These are phyloP conservation scores for Orbilia ellipsospora DNA, from an alignment of 2,329 filamentous ascomycete species.

Conservation along the genomic window DNA sequence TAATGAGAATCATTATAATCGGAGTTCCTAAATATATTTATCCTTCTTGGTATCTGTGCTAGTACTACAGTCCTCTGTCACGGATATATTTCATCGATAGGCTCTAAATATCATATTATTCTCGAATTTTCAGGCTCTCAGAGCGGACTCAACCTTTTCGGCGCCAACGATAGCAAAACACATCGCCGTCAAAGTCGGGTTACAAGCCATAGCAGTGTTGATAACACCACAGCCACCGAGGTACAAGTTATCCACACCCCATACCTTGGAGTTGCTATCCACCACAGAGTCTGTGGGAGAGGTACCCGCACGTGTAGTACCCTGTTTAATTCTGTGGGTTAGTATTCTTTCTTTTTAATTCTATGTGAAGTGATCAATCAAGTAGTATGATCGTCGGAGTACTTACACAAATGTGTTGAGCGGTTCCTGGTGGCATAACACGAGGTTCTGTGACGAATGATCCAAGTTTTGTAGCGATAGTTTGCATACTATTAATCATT, in stretches of 20 bases:
- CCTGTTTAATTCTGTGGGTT: constrained; percentile 1
- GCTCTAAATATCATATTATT: too few relatives aligned
- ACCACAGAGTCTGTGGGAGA: constrained; percentile 54
- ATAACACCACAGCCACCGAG: constrained; percentile 59
- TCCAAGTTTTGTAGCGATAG: constrained; percentile 55
- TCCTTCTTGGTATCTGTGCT: too few relatives aligned
- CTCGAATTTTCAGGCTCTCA: constrained; percentile 4
- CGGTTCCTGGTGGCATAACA: constrained; percentile 55
- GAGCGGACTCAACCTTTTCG: constrained; percentile 24
- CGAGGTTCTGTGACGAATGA: constrained; percentile 56
- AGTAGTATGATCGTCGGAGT: neutral
- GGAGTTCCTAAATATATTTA: too few relatives aligned
- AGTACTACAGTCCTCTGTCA: too few relatives aligned
- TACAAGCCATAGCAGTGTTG: constrained; percentile 57
- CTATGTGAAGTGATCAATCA: neutral
- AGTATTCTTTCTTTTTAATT: neutral
- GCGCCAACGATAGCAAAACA: constrained; percentile 57
- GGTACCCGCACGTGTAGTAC: constrained; percentile 54
- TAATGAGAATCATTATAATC: too few relatives aligned
- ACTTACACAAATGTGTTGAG: constrained; percentile 56
- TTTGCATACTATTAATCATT: constrained; percentile 54
- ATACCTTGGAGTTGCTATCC: constrained; percentile 56
- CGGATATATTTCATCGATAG: too few relatives aligned
- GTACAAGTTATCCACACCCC: constrained; percentile 57
- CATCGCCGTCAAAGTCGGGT: constrained; percentile 59